A percentile compares a stretch with the other conserved stretches of the same genome.
phyloP scores from a whole-genome alignment of 352 stramenopile genomes.

The Bremia lactucae region DNA sequence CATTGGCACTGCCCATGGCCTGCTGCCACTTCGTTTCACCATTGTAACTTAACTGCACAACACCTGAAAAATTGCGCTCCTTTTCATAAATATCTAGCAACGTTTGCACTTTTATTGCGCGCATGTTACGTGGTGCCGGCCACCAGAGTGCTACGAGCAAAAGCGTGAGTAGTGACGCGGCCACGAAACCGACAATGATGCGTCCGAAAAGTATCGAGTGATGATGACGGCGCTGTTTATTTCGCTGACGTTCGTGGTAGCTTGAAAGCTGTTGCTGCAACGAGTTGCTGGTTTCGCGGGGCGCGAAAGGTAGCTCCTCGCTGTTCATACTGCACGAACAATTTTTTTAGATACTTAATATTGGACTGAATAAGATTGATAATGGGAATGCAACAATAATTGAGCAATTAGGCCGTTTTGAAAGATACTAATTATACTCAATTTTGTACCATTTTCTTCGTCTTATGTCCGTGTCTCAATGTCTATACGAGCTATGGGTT shows the following conservation, averaged over 20 bases:
- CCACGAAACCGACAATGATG: conserved; percentile 23
- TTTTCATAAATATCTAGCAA: conserved; percentile 26
- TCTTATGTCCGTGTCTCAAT: conserved; percentile 1
- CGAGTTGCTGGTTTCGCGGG: conserved; percentile 15
- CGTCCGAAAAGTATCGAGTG: conserved; percentile 25
- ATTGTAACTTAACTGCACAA: conserved; percentile 40
- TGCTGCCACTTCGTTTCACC: conserved; percentile 35
- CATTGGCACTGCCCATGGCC: conserved; percentile 33
- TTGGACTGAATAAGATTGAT: too few relatives aligned
- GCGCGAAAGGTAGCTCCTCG: conserved; percentile 25
- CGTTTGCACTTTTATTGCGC: conserved; percentile 17
- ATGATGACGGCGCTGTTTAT: conserved; percentile 10
- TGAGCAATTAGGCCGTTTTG: too few relatives aligned
- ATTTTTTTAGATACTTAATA: too few relatives aligned
- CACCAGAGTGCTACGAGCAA: conserved; percentile 28
- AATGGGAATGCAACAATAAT: too few relatives aligned
- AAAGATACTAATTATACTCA: too few relatives aligned
- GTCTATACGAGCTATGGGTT: neutral
- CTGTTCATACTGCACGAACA: conserved; percentile 10
- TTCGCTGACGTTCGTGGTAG: conserved; percentile 22
- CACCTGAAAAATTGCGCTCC: conserved; percentile 36
- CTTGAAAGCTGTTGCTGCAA: conserved; percentile 23
- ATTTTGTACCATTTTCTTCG: too few relatives aligned
- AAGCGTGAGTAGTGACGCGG: conserved; percentile 22
- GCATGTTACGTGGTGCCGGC: conserved; percentile 20